These are phyloP conservation scores for Ceratobasidium sp. DNA, from an alignment of 1,284 basidiomycete genomes.

Conservation along the genomic window DNA sequence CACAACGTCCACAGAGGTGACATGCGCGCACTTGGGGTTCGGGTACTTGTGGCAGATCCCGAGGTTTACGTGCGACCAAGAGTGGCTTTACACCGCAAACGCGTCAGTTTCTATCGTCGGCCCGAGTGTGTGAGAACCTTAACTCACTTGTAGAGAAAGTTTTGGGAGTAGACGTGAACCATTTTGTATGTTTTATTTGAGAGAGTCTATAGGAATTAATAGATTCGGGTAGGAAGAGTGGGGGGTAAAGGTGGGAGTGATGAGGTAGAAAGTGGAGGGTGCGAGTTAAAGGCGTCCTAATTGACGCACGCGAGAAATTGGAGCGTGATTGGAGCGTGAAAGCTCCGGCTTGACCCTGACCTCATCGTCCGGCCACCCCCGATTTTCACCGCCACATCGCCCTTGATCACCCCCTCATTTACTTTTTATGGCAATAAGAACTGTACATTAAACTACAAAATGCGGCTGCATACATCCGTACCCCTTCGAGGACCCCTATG, in stretches of 20 bases:
- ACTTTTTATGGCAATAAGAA: background rate
- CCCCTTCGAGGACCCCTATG: too few relatives aligned
- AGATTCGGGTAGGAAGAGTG: slow-evolving; percentile 14
- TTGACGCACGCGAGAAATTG: slow-evolving; percentile 28
- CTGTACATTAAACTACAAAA: background rate
- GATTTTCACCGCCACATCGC: slow-evolving; percentile 4
- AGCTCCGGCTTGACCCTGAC: slow-evolving; percentile 13
- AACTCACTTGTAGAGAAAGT: slow-evolving; percentile 51
- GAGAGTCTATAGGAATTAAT: slow-evolving; percentile 18
- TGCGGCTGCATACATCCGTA: background rate
- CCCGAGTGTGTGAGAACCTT: too few relatives aligned
- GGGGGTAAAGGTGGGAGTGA: slow-evolving; percentile 33
- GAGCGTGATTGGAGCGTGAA: slow-evolving; percentile 16
- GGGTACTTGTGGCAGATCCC: slow-evolving; percentile 97
- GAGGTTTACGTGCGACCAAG: slow-evolving; percentile 86
- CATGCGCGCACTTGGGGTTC: slow-evolving; percentile 91
- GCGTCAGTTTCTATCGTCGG: too few relatives aligned
- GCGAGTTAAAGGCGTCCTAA: slow-evolving; percentile 5
- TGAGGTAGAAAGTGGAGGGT: background rate
- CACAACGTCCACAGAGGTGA: slow-evolving; percentile 89
- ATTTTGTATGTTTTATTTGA: slow-evolving; percentile 42
- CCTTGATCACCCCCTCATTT: background rate
- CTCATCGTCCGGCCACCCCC: slow-evolving; percentile 30
- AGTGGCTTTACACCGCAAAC: slow-evolving; percentile 64
- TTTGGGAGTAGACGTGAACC: slow-evolving; percentile 50